A percentile compares a stretch with the other conserved stretches of the same genome.
Evolutionary conservation across 768 basidiomycete genomes (phyloP).

Genomic region (Phanerodontia chrysosporium): DNA sequence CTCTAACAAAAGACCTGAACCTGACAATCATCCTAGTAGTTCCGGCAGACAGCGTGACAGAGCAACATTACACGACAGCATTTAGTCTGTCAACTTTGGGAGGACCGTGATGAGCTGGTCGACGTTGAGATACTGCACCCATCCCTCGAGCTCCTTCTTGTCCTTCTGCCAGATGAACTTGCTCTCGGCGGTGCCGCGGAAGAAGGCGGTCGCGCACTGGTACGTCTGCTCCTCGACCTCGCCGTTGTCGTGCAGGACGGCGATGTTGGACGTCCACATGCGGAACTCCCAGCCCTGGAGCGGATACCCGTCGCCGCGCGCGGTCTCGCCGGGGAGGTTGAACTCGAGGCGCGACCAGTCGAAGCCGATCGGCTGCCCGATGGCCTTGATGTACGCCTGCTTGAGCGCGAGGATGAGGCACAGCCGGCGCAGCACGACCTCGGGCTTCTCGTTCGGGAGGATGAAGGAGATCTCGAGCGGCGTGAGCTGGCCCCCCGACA

Average conservation of each 20-base stretch:
- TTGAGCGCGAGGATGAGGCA: conserved; percentile 79
- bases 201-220: conserved; percentile 76
- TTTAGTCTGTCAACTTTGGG: conserved; percentile 64
- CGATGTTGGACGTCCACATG: conserved; percentile 69
- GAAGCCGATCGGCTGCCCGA: conserved; percentile 77
- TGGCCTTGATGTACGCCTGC: conserved; percentile 77
- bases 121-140: conserved; percentile 83
- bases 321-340: conserved; percentile 60
- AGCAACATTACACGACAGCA: not conserved
- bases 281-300: conserved; percentile 86
- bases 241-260: conserved; percentile 51
- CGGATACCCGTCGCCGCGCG: conserved; percentile 62
- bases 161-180: conserved; percentile 72
- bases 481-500: conserved; percentile 35
- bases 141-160: conserved; percentile 62
- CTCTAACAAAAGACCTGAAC: too few species aligned
- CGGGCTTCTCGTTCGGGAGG: conserved; percentile 48
- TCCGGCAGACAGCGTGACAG: too few species aligned
- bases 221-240: conserved; percentile 62
- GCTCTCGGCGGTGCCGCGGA: conserved; percentile 59
- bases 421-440: conserved; percentile 65
- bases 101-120: conserved; percentile 80
- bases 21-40: too few species aligned
- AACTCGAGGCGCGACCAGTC: conserved; percentile 82
- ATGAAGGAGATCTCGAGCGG: conserved; percentile 51